Evolutionary conservation across 169 alveolate genomes (phyloP).

Genomic region (Plasmodium vinckei): DNA sequence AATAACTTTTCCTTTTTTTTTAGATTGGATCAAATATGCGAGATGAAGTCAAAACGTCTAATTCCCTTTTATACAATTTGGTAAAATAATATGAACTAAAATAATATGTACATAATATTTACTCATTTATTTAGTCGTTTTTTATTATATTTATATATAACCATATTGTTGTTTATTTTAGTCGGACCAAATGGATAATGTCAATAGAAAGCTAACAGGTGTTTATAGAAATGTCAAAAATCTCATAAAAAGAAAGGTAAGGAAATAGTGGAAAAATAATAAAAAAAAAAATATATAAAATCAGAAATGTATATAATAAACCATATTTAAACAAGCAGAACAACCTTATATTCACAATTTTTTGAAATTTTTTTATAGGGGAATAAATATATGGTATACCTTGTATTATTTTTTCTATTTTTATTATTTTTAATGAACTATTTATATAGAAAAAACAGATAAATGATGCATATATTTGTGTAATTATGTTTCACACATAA

Average conservation of each 20-base stretch:
- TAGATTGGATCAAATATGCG: conserved; percentile 71
- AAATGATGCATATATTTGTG: background rate
- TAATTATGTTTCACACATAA: background rate
- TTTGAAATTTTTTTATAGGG: conserved; percentile 59
- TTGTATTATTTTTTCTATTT: conserved; percentile 58
- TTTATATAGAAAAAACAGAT: conserved; percentile 61
- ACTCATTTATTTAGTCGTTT: background rate
- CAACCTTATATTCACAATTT: background rate
- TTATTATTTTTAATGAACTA: conserved; percentile 57
- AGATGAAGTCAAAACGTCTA: conserved; percentile 70
- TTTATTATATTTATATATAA: background rate
- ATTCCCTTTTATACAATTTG: conserved; percentile 51
- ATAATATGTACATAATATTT: background rate
- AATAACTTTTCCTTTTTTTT: conserved; percentile 9
- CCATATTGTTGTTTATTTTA: background rate
- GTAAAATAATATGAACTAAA: conserved; percentile 26
- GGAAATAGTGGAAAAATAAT: background rate
- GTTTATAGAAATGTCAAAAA: conserved; percentile 64
- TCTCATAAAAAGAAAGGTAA: conserved; percentile 67
- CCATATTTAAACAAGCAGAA: background rate
- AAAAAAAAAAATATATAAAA: too few species aligned
- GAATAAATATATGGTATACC: conserved; percentile 66
- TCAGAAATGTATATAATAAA: too few species aligned
- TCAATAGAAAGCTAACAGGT: conserved; percentile 59
- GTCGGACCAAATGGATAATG: conserved; percentile 67